phyloP scores from a whole-genome alignment of 495 filamentous ascomycete genomes.

The Endocarpon pusillum region DNA sequence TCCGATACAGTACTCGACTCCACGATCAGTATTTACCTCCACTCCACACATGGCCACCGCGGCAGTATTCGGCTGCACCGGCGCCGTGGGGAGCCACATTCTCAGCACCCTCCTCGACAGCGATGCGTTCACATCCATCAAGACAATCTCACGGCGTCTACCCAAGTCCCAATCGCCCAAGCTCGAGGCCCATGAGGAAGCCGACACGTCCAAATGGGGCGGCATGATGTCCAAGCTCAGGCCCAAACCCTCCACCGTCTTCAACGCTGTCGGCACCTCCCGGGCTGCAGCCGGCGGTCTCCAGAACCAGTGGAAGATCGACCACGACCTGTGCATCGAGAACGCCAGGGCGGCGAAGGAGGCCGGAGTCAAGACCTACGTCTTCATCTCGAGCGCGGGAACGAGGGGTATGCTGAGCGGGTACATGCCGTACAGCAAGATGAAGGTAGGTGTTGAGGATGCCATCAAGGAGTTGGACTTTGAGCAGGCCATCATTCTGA shows the following conservation, averaged over 20 bases:
- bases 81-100: constrained; percentile 39
- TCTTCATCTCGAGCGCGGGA: constrained; percentile 41
- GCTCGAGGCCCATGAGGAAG: constrained; percentile 22
- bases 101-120: constrained; percentile 33
- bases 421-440: constrained; percentile 17
- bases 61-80: constrained; percentile 38
- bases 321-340: constrained; percentile 57
- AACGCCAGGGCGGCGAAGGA: constrained; percentile 47
- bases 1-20: too few relatives aligned
- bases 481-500: constrained; percentile 36
- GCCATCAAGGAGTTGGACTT: constrained; percentile 21
- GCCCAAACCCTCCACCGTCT: constrained; percentile 40
- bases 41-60: constrained; percentile 22
- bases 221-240: constrained; percentile 30
- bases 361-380: constrained; percentile 45
- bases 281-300: constrained; percentile 46
- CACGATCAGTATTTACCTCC: too few relatives aligned
- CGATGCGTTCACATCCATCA: constrained; percentile 25
- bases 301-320: constrained; percentile 58
- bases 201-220: constrained; percentile 38
- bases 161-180: constrained; percentile 28
- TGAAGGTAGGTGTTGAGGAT: constrained; percentile 25
- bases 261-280: constrained; percentile 54
- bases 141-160: constrained; percentile 40
- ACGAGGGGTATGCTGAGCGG: constrained; percentile 14